A percentile compares a stretch with the other conserved stretches of the same genome.
Conservation (phyloP, 441 rosid species). For the Corymbia calophylla region DNA sequence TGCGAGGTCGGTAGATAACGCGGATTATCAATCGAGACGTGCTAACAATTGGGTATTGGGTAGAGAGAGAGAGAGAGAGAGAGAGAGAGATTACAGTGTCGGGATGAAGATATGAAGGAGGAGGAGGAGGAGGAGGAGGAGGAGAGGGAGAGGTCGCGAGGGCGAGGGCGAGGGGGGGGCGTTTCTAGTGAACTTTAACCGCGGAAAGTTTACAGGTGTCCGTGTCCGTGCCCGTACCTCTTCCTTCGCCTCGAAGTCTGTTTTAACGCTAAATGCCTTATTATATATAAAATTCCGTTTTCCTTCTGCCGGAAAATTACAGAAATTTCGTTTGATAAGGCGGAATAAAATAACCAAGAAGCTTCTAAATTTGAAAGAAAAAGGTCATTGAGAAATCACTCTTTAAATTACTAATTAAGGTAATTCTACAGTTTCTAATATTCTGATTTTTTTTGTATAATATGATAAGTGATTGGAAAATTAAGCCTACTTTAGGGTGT, state of each 20-base stretch:
- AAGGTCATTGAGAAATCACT: neutral
- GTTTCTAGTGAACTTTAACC: neutral
- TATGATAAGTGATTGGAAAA: neutral
- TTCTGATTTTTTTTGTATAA: neutral
- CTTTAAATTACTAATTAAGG: neutral
- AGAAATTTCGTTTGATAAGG: neutral
- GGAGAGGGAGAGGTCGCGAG: neutral
- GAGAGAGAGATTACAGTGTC: neutral
- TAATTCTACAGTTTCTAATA: neutral
- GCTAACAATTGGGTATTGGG: neutral
- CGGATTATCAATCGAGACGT: neutral
- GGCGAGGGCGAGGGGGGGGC: neutral
- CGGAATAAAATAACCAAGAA: neutral
- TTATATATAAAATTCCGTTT: neutral
- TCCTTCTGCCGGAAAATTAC: neutral
- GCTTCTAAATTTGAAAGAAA: neutral
- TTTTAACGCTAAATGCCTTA: neutral
- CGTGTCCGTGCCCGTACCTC: neutral
- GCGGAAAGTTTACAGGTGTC: neutral
- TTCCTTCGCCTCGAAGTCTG: neutral
- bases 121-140: neutral
- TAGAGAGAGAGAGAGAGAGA: neutral
- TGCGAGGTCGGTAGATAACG: neutral
- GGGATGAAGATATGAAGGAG: neutral
- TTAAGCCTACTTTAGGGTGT: neutral